Percentiles rank a stretch among this genome's conserved stretches.
phyloP scores from a whole-genome alignment of 805 yeast species.

The Priceomyces fermenticarens region DNA sequence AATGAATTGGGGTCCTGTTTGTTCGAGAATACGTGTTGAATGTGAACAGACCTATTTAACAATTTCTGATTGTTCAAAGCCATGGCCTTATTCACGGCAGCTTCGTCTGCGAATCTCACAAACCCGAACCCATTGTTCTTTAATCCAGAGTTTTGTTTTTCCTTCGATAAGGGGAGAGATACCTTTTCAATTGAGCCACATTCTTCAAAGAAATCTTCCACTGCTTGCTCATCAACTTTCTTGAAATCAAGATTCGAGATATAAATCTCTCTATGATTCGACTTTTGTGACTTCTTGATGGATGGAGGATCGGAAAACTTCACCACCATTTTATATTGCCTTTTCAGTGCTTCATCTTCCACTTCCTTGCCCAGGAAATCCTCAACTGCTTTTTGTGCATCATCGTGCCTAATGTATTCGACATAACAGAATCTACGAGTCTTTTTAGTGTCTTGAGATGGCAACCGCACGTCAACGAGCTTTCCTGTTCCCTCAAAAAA shows the following conservation, averaged over 20 bases:
- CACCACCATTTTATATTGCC: slow-evolving; percentile 44
- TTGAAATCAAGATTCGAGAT: slow-evolving; percentile 51
- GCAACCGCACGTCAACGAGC: slow-evolving; percentile 56
- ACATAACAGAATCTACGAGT: slow-evolving; percentile 73
- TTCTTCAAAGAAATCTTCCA: slow-evolving; percentile 41
- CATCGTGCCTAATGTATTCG: slow-evolving; percentile 46
- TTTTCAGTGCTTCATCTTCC: slow-evolving; percentile 21
- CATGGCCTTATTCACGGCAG: slow-evolving; percentile 48
- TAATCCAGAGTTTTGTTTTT: slow-evolving; percentile 26
- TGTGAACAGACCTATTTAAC: slow-evolving; percentile 47
- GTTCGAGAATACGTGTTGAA: slow-evolving; percentile 23
- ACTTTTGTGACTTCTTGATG: slow-evolving; percentile 36
- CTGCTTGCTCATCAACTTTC: slow-evolving; percentile 32
- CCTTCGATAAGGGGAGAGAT: slow-evolving; percentile 43
- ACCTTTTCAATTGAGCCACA: slow-evolving; percentile 56
- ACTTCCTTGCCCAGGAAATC: slow-evolving; percentile 37
- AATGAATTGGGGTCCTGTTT: slow-evolving; percentile 12
- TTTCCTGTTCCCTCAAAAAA: slow-evolving; percentile 42
- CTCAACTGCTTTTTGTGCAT: slow-evolving; percentile 43
- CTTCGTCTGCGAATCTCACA: slow-evolving; percentile 43
- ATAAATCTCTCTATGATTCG: slow-evolving; percentile 57
- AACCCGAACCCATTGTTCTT: slow-evolving; percentile 67
- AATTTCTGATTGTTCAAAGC: slow-evolving; percentile 37
- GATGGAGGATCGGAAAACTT: slow-evolving; percentile 57
- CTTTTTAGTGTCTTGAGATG: slow-evolving; percentile 53